These are phyloP conservation scores for Starmerella vitae DNA, from an alignment of 805 yeast species.

Conservation along the genomic window DNA sequence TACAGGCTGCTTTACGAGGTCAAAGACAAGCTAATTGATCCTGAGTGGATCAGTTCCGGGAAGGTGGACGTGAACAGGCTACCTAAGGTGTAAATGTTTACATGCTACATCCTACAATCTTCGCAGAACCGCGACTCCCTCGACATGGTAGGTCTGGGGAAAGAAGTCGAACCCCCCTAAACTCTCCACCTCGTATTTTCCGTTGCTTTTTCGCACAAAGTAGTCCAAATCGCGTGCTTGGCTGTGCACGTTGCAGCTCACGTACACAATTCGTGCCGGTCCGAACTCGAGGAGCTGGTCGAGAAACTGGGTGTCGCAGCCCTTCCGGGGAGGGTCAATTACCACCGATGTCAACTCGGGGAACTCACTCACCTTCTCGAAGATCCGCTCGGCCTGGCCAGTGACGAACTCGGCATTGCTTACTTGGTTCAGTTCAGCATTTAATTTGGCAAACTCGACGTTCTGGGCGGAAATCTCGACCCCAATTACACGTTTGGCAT, in stretches of 20 bases:
- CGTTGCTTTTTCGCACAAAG: constrained; percentile 43
- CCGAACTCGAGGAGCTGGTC: constrained; percentile 69
- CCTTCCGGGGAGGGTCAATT: constrained; percentile 94
- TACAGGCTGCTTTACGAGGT: constrained; percentile 72
- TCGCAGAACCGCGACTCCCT: constrained; percentile 64
- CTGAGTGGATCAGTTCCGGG: constrained; percentile 58
- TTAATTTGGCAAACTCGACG: constrained; percentile 71
- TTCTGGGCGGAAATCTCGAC: constrained; percentile 90
- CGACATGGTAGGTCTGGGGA: constrained; percentile 90
- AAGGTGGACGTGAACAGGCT: constrained; percentile 41
- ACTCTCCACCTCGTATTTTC: constrained; percentile 56
- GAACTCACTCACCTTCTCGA: constrained; percentile 52
- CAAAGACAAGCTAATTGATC: constrained; percentile 58
- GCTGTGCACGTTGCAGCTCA: constrained; percentile 93
- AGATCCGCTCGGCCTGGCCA: constrained; percentile 86
- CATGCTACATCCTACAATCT: not conserved
- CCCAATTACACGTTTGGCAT: constrained; percentile 77
- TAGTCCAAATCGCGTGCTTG: constrained; percentile 90
- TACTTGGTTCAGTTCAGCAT: constrained; percentile 64
- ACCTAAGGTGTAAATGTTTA: constrained; percentile 22
- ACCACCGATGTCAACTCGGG: constrained; percentile 70
- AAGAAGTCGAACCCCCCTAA: constrained; percentile 92
- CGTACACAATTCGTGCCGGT: constrained; percentile 83
- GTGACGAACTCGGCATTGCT: constrained; percentile 70
- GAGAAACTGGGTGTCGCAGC: constrained; percentile 80